Base-by-base conservation (phyloP, 2,329 filamentous ascomycete genomes). In the Thielaviopsis musarum region DNA sequence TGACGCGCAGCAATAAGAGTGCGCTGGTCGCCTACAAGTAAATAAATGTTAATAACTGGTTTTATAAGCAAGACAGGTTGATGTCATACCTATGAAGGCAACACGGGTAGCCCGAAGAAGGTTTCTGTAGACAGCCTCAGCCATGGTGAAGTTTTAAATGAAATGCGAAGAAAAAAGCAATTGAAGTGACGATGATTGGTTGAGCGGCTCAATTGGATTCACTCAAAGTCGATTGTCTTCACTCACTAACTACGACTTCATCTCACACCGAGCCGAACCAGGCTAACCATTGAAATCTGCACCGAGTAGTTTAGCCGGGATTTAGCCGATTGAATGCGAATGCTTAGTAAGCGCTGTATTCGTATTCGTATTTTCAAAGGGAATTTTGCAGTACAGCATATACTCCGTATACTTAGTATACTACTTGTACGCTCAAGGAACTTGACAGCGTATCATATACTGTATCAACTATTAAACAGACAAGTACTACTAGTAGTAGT, bases 61-160 rank as follows among this genome's bases (percentile, higher is more conserved):
- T 12, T 26, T n/a, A 26, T 58, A 53, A 30, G 38, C 28, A 34
- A 6, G 7, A 21, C 9, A 49, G 1, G n/a, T 38, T 15, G 24
- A 6, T n/a, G 30, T 60, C 67, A 38, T 74, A 91, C 90, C 88
- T 74, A 85, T 75, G 69, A 98, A 98, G 62, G 91, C 90, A 64
- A 94, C 76, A 64, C 83, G 78, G 38, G 88, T 83, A 22, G 91
- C 87, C 63, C 91, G 89, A 66, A 95, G 77, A 51, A 97, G 75
- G 65, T 85, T 78, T 67, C 90, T 78, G 73, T 96, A 97, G 45
- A 88, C 89, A 67, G 79, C 76, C 59, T 89, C 74, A 17, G 88
- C 87, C 75, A 90, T 82, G 56, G 26, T 64, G 52, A n/a, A 22
- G 34, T 53, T 13, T 5, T 28, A 13, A 49, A n/a, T 28, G 15